Evolutionary conservation across 2,329 filamentous ascomycete species (phyloP).

Genomic region (Gremmenia infestans): DNA sequence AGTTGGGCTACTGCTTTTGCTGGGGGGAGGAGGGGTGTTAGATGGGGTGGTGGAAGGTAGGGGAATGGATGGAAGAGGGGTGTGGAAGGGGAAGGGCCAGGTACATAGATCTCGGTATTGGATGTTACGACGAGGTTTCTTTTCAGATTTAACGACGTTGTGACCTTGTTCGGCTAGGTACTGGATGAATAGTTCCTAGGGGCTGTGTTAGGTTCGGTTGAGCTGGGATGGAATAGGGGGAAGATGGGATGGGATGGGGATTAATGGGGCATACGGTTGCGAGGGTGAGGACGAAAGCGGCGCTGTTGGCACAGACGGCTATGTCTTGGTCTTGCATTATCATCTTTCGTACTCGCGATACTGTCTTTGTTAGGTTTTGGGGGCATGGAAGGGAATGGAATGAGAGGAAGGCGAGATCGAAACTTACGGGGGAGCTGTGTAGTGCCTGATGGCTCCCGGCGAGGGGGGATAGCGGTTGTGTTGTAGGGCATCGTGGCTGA

Average conservation of each 20-base stretch:
- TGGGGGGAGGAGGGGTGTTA: conserved; percentile 41
- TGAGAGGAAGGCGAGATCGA: background rate
- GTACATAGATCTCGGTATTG: conserved; percentile 91
- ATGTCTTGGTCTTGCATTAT: conserved; percentile 85
- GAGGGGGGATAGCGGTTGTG: conserved; percentile 73
- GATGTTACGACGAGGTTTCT: conserved; percentile 87
- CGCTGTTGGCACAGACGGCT: conserved; percentile 82
- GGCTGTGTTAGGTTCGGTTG: conserved; percentile 1
- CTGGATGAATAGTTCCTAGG: conserved; percentile 89
- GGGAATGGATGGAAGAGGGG: background rate
- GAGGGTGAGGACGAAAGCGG: conserved; percentile 87
- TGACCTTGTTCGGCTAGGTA: conserved; percentile 81
- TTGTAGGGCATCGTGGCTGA: conserved; percentile 76
- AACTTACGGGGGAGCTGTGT: conserved; percentile 77
- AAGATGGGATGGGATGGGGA: background rate
- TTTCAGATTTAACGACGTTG: conserved; percentile 83
- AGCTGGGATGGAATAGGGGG: too few relatives aligned
- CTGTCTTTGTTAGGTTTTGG: conserved; percentile 41
- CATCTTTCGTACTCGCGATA: conserved; percentile 94
- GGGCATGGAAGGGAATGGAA: background rate
- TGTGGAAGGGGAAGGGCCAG: conserved; percentile 20
- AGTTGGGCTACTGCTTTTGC: conserved; percentile 81
- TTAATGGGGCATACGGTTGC: conserved; percentile 62
- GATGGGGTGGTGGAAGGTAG: conserved; percentile 45
- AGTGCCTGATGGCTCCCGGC: conserved; percentile 78